Evolutionary conservation across 768 basidiomycete genomes (phyloP), one percentile per base, ranked within the genome.

Genomic region (Termitomyces sp.): DNA sequence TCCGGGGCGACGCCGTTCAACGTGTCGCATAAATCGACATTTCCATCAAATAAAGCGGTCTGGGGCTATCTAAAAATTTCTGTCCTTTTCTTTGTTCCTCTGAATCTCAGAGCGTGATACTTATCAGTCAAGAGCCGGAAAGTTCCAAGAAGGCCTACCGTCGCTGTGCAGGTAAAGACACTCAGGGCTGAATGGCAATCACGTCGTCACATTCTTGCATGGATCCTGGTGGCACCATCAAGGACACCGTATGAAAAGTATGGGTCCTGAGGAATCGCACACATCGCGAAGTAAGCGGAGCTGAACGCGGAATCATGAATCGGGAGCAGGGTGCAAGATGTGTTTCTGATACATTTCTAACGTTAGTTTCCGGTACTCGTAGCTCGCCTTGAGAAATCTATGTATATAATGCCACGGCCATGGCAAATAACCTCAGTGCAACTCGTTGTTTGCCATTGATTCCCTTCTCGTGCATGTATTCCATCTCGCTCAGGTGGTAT

Each of bases 41-140:
- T 13, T 40, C 28, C 50, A 64, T 64, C 59, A 58, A 64, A 58
- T 55, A 63, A 63, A 44, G 35, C 52, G 18, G 38, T 44, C 63
- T 63, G 54, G 62, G 46, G 58, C 24, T 63, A 63, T 49, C 51
- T 58, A 35, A 40, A 39, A 20, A 33, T 52, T 59, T 57, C 22
- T 36, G 8, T 38, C 11, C 15, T 49, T 49, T 53, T 58, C 7
- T 54, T 48, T 32, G 13, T 59, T 28, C 16, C 16, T 24, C 44
- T 44, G 32, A 13, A 5, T 20, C 12, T 28, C 40, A 12, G 22
- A 28, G 15, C 28, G 22, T 16, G 40, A 36, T 24, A 24, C 7
- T 32, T 39, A 32, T 22, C 50, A 20, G 39, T 24, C n/a, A n/a
- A n/a, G 38, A 8, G 16, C 38, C 39, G 28, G 22, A 38, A 38